Evolutionary conservation across 1,284 basidiomycete species (phyloP).

Genomic region (Ustilago shanxiensis): DNA sequence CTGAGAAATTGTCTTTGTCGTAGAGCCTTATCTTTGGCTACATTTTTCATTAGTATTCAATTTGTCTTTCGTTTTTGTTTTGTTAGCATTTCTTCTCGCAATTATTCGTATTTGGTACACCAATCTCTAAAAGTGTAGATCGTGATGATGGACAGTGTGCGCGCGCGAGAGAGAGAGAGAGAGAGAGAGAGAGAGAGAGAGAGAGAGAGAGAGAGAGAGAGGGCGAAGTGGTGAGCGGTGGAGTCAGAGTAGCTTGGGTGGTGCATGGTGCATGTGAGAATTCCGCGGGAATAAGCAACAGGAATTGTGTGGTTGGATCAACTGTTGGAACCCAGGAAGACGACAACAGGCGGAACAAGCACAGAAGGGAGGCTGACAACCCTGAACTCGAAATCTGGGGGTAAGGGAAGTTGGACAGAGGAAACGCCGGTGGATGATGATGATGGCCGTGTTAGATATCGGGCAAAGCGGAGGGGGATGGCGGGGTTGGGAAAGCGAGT

Average conservation of each 20-base stretch:
- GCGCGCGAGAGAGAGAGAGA: too few species aligned
- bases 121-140: not conserved
- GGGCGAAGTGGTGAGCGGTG: too few species aligned
- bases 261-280: not conserved
- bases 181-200: too few species aligned
- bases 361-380: too few species aligned
- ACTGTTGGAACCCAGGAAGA: too few species aligned
- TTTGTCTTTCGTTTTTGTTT: not conserved
- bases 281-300: not conserved
- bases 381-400: too few species aligned
- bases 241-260: too few species aligned
- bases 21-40: not conserved
- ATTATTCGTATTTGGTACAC: conserved; percentile 8
- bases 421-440: not conserved
- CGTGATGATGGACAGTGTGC: not conserved
- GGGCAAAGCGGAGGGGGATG: not conserved
- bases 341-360: too few species aligned
- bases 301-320: too few species aligned
- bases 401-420: not conserved
- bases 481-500: not conserved
- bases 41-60: too few species aligned
- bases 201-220: too few species aligned
- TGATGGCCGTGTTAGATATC: not conserved
- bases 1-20: conserved; percentile 40
- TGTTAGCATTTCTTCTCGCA: conserved; percentile 2